Base-by-base conservation (phyloP, 495 filamentous ascomycete genomes). In the Rusavskia elegans region DNA sequence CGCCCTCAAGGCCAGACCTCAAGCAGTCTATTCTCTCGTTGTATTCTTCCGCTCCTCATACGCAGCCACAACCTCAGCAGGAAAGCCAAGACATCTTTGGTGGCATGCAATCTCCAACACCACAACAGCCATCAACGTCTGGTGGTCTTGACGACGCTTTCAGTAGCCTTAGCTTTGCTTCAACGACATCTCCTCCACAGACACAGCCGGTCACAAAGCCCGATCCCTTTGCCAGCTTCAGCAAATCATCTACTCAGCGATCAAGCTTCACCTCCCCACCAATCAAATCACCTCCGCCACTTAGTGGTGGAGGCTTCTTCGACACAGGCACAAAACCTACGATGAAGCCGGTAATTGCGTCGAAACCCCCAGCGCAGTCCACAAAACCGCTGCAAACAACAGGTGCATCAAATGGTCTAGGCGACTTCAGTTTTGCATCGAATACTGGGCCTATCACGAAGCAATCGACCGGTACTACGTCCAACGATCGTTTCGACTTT, bases 11-110 rank as follows among this genome's bases (percentile, higher is more conserved):
- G 38, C 90, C 93, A 1, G 92, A 98, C 64, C 71, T 98, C 38
- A 97, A 97, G 65, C 89, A 95, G 64, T 96, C 90, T 13, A 98
- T 98, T 52, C 69, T 98, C 11, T 97, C 93, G 2, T 73, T 98
- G 8, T 98, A 98, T 62, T 85, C 92, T 36, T 87, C 89, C 39
- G 82, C 85, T 39, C 85, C 83, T 17, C 75, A 77, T 53, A 75
- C 80, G 38, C 82, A 83, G 57, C 74, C 72, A 10, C 79, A 77
- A 49, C 61, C 65, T 36, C 71, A 76, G 52, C 70, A 75, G 53
- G 74, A 76, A 54, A 81, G 81, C 25, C 77, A 75, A 45, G 64
- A 70, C 45, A 80, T 82, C 0, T 84, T 87, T 61, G 84, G 85
- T 38, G 77, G 76, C 45, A 74, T 86, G 71, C 71, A 81, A 53